Base-by-base conservation (phyloP, 768 basidiomycete species). In the Tulasnella sp. region DNA sequence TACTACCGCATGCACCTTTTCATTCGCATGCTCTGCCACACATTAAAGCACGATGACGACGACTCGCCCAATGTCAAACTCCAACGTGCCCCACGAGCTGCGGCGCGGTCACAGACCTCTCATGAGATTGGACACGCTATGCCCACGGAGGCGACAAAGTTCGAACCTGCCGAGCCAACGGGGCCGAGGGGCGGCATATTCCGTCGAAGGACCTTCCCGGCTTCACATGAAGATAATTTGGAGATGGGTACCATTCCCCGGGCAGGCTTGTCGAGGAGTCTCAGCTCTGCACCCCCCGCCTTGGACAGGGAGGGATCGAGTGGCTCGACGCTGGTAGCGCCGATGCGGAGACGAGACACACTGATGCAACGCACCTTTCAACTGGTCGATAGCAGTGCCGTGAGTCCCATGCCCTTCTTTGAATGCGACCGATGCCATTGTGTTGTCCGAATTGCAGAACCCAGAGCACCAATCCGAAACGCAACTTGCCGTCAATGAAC, bases 1-100 rank as follows among this genome's bases (percentile, higher is more conserved):
- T 65, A 55, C 46, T 65, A 46, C 59, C 12, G 12, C 9, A 36
- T 60, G 58, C 84, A 86, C 63, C 74, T 88, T 17, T 86, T 86
- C 70, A 69, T 86, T 36, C 77, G 80, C 17, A 69, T 84, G 34
- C 73, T 86, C 23, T 77, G 78, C 59, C 84, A 87, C 63, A 43
- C 41, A n/a, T 25, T 43, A n/a, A 25, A n/a, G n/a, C 17, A 43
- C 6, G 41, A 43, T 6, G 17, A 43, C 36, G 11, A 39, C 36
- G 27, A 6, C 6, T 17, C 41, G 9, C 6, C 41, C 41, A 43
- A 6, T 25, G 6, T n/a, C 27, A n/a, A 39, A 39, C 27, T n/a
- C 6, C 6, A 43, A n/a, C n/a, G 41, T n/a, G 41, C 27, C 41
- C 17, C 17, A 11, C 36, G 11, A 39, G 11, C 36, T 9, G 17